Evolutionary conservation across 176 grass and related monocot genomes (phyloP), one percentile per base, ranked within the genome.

Genomic region (Oryza glaberrima): DNA sequence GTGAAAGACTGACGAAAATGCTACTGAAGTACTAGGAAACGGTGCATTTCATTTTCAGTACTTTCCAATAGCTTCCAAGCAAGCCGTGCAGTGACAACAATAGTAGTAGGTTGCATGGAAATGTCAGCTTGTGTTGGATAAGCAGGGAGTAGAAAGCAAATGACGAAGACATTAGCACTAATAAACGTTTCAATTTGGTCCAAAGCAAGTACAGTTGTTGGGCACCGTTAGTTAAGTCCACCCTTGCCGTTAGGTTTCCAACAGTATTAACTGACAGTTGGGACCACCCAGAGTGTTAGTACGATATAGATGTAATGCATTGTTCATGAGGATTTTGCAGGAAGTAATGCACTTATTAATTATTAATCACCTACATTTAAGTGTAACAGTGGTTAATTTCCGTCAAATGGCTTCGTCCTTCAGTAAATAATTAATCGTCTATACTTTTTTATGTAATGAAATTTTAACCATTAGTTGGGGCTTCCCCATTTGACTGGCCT

Each of bases 181-280:
- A 60, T 32, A 69, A 70, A 65, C 8, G 7, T 41, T 41, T 85
- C 48, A 51, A 11, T 85, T 84, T 73, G 43, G 64, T 74, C 20
- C 38, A 84, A 84, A 77, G 64, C 34, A 84, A 58, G 64, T 30
- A 45, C 16, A 65, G 65, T 70, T 58, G 65, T 69, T 84, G 66
- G 65, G 69, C 69, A 69, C 47, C 52, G 52, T 82, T 82, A n/a
- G 9, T 82, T 77, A 58, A 65, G 35, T 43, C 65, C n/a, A 48
- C 12, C 47, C 52, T 48, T 20, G 65, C 63, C 36, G 22, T 69
- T 84, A 52, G 23, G 46, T 38, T 69, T 67, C 9, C 46, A 56
- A n/a, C 82, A 58, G 43, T 44, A 10, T 15, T 52, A 52, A 52
- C 54, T n/a, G 54, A 58, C 54, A 58, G 2, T 0, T 58, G 54